These are phyloP conservation scores for Stephania cephalantha DNA, from an alignment of 164 flowering plant species.

Conservation along the genomic window DNA sequence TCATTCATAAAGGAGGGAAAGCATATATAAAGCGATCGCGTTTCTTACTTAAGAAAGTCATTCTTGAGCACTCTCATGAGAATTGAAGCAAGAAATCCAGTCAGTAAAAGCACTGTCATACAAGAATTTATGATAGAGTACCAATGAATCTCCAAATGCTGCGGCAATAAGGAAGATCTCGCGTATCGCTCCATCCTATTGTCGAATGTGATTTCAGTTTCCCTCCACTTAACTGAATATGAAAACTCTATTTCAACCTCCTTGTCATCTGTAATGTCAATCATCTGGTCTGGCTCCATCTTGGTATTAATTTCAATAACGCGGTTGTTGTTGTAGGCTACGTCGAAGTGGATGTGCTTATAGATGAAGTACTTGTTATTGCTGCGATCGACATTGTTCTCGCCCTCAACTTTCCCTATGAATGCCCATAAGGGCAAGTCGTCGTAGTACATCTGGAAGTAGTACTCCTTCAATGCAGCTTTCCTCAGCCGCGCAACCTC, in stretches of 20 bases:
- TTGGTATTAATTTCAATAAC: slow-evolving; percentile 51
- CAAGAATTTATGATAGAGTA: slow-evolving; percentile 54
- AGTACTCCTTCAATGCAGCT: slow-evolving; percentile 59
- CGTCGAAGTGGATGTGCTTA: slow-evolving; percentile 52
- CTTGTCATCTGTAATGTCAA: slow-evolving; percentile 48
- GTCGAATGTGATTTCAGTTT: slow-evolving; percentile 45
- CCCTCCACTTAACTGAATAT: slow-evolving; percentile 50
- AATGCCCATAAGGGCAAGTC: slow-evolving; percentile 72
- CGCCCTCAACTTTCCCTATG: slow-evolving; percentile 49
- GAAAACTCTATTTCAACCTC: slow-evolving; percentile 41
- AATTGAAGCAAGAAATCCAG: slow-evolving; percentile 54
- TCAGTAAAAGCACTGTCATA: slow-evolving; percentile 52
- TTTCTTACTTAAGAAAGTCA: slow-evolving; percentile 48
- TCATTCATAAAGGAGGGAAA: not conserved
- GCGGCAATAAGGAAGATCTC: slow-evolving; percentile 44
- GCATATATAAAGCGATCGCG: not conserved
- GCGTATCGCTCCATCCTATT: slow-evolving; percentile 57
- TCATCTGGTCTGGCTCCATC: slow-evolving; percentile 37
- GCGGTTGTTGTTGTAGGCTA: slow-evolving; percentile 48
- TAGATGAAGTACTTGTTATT: slow-evolving; percentile 45
- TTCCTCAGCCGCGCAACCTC: slow-evolving; percentile 43
- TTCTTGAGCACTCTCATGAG: slow-evolving; percentile 55
- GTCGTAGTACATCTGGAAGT: slow-evolving; percentile 69
- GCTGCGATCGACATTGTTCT: slow-evolving; percentile 40
- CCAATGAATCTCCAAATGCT: slow-evolving; percentile 57